Base-by-base conservation (phyloP, 176 grass and related monocot species). In the Eleusine coracana region DNA sequence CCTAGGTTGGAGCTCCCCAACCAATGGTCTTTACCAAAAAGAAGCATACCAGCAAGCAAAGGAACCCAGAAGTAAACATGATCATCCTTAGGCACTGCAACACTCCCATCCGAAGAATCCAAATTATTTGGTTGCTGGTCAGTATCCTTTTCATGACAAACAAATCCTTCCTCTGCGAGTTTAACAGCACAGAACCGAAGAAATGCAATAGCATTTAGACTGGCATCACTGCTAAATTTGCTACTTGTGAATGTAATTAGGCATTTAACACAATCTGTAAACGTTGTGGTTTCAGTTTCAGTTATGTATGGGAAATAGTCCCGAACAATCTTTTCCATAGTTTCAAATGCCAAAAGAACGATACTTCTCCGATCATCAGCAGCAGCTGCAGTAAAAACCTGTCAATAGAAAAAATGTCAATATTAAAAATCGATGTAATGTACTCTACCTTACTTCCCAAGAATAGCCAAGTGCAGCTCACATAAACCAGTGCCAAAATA, bases 231-330 rank as follows among this genome's bases (percentile, higher is more conserved):
- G 86, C 89, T 99, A 83, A 99, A 99, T 93, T 93, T 99, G 85
- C 96, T 99, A 63, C 88, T 93, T 76, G 96, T 99, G 79, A 99
- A 99, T 50, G 96, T 83, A 65, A 99, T 92, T n/a, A 99, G 93
- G 84, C 96, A 99, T 84, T 93, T 93, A 29, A 96, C 96, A 86
- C 93, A 99, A 79, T 99, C 96, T 11, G 93, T 96, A 84, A 99
- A 99, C 55, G 89, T 95, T 72, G 87, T 99, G 76, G 96, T 91
- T 82, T 99, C 96, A 21, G 96, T 99, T 86, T 99, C 96, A 74
- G 96, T 99, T 99, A 99, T 99, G 85, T 93, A 93, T 46, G 93
- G 93, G 64, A 99, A 99, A 84, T 93, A 99, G 69, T 99, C 96
- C 74, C 96, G 86, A 82, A 99, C 91, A 85, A 99, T 99, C 85